phyloP scores from a whole-genome alignment of 2,329 filamentous ascomycete genomes.

The Epichloe hybrida region DNA sequence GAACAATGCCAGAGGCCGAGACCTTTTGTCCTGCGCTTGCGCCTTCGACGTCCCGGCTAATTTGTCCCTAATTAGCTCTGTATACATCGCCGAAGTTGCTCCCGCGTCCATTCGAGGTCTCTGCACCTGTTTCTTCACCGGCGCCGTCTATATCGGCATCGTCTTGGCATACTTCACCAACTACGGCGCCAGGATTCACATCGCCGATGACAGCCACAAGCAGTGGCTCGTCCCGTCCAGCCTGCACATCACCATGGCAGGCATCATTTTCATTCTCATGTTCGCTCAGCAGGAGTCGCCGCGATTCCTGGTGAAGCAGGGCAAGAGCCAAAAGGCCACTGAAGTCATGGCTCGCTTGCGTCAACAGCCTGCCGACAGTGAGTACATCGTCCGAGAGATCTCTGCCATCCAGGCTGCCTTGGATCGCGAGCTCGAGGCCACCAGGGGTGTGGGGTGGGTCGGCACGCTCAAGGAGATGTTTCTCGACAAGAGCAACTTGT shows the following conservation, averaged over 20 bases:
- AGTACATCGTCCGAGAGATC: slow-evolving; percentile 49
- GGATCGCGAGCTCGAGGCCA: slow-evolving; percentile 61
- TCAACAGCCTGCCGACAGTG: slow-evolving; percentile 42
- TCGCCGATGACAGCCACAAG: slow-evolving; percentile 30
- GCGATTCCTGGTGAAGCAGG: slow-evolving; percentile 54
- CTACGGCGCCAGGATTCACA: slow-evolving; percentile 42
- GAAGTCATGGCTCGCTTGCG: slow-evolving; percentile 43
- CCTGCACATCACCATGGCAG: slow-evolving; percentile 65
- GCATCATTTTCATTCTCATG: slow-evolving; percentile 55
- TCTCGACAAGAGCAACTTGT: slow-evolving; percentile 53
- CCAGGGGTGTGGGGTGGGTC: slow-evolving; percentile 47
- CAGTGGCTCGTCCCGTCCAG: slow-evolving; percentile 57
- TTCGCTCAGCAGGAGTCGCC: slow-evolving; percentile 59
- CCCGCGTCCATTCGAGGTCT: slow-evolving; percentile 57
- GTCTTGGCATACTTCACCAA: slow-evolving; percentile 69
- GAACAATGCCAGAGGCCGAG: too few species aligned
- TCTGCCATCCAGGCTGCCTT: slow-evolving; percentile 50
- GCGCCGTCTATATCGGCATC: slow-evolving; percentile 59
- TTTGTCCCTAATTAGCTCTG: slow-evolving; percentile 26
- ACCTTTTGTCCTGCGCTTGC: too few species aligned
- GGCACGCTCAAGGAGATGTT: slow-evolving; percentile 59
- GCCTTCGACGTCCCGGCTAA: too few species aligned
- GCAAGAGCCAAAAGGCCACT: slow-evolving; percentile 44
- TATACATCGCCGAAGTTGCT: slow-evolving; percentile 61
- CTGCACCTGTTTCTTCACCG: slow-evolving; percentile 46